These are phyloP conservation scores for Saturnispora dispora DNA, from an alignment of 805 yeast species.

Conservation along the genomic window DNA sequence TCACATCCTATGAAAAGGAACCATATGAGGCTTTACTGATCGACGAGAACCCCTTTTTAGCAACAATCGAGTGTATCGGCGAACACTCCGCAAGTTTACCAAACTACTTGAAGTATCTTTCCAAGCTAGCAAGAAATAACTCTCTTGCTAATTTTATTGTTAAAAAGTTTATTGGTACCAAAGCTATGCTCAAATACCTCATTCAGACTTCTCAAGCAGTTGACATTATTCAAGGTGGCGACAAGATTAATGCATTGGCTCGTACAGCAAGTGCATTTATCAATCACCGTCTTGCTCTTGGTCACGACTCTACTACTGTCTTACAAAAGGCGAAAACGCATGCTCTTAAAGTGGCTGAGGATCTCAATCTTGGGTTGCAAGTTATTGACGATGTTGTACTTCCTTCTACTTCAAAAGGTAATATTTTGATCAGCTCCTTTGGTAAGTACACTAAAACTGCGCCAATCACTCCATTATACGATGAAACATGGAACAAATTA, in stretches of 20 bases:
- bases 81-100: constrained; percentile 29
- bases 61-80: constrained; percentile 54
- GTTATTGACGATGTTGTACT: constrained; percentile 26
- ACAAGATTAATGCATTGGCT: constrained; percentile 69
- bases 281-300: constrained; percentile 47
- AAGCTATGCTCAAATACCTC: constrained; percentile 30
- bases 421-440: constrained; percentile 14
- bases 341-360: constrained; percentile 24
- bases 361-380: constrained; percentile 30
- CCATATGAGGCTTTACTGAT: constrained; percentile 42
- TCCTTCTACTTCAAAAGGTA: constrained; percentile 18
- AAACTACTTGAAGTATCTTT: constrained; percentile 1
- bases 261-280: constrained; percentile 45
- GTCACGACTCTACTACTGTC: constrained; percentile 26
- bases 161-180: constrained; percentile 28
- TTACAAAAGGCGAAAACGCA: constrained; percentile 36
- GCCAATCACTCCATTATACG: constrained; percentile 36
- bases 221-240: constrained; percentile 61
- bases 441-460: constrained; percentile 20
- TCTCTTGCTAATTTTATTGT: constrained; percentile 24
- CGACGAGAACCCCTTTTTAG: constrained; percentile 49
- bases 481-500: constrained; percentile 43
- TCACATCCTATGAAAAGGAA: constrained; percentile 44
- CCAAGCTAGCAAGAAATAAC: constrained; percentile 32
- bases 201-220: constrained; percentile 58